These are phyloP conservation scores for Alternaria sp. DNA, from an alignment of 2,329 filamentous ascomycete genomes.

Conservation along the genomic window DNA sequence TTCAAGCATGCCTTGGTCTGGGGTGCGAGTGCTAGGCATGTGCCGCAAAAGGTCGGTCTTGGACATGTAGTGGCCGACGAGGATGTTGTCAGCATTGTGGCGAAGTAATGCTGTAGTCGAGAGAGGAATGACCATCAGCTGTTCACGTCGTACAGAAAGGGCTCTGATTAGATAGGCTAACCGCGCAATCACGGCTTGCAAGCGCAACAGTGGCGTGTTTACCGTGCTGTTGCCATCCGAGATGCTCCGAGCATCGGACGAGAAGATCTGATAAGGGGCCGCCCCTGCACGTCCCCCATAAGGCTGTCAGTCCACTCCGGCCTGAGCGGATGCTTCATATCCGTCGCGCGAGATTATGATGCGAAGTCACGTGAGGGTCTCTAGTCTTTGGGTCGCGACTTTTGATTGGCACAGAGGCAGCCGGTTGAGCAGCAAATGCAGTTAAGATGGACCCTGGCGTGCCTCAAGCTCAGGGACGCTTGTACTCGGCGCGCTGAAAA, in stretches of 20 bases:
- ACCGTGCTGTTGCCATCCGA: constrained; percentile 15
- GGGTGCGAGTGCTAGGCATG: constrained; percentile 94
- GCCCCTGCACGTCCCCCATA: background rate
- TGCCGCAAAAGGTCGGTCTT: constrained; percentile 92
- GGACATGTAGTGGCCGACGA: constrained; percentile 78
- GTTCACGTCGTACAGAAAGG: background rate
- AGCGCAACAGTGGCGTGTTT: constrained; percentile 20
- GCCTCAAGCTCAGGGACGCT: constrained; percentile 1
- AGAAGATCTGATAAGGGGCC: constrained; percentile 24
- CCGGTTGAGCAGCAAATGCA: constrained; percentile 2
- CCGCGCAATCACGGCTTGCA: constrained; percentile 1
- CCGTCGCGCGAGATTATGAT: constrained; percentile 14
- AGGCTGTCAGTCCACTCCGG: constrained; percentile 27
- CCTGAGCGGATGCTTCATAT: constrained; percentile 14
- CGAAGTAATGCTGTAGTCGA: constrained; percentile 30
- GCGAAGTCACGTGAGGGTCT: constrained; percentile 7
- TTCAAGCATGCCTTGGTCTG: constrained; percentile 99
- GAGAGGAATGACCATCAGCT: background rate
- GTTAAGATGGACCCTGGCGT: constrained; percentile 6
- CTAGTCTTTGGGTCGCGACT: background rate
- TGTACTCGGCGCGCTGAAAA: constrained; percentile 16
- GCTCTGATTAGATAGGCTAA: background rate
- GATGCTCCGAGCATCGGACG: constrained; percentile 23
- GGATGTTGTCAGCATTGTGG: constrained; percentile 73
- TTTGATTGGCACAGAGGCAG: constrained; percentile 16